Conservation (phyloP, 257 asterid genomes). For the Primulina huaijiensis region DNA sequence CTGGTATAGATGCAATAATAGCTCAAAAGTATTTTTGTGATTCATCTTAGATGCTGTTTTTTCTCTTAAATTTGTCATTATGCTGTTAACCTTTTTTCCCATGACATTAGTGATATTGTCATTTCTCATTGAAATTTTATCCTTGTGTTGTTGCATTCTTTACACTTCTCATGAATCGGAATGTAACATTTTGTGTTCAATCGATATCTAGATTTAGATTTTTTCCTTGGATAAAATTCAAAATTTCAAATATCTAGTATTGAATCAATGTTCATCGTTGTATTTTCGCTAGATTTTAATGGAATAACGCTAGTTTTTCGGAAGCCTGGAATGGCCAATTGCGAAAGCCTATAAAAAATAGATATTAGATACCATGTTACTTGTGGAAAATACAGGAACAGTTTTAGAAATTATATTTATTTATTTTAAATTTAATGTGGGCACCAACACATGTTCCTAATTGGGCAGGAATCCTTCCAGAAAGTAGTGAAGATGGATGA, state of each 20-base stretch:
- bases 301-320: not conserved
- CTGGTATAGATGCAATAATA: slow-evolving; percentile 2
- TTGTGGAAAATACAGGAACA: not conserved
- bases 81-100: not conserved
- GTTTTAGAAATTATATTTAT: too few species aligned
- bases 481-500: slow-evolving; percentile 52
- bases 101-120: not conserved
- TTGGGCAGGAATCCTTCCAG: slow-evolving; percentile 62
- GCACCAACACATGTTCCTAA: slow-evolving; percentile 29
- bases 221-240: not conserved
- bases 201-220: not conserved
- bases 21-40: slow-evolving; percentile 14
- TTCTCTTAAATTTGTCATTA: not conserved
- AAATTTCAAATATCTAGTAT: not conserved
- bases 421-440: not conserved
- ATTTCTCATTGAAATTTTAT: not conserved
- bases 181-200: not conserved
- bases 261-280: not conserved
- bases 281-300: not conserved
- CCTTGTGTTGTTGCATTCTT: not conserved
- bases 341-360: not conserved
- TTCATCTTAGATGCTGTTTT: slow-evolving; percentile 4
- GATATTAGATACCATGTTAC: not conserved
- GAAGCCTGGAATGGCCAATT: not conserved
- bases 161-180: not conserved